Evolutionary conservation across 257 asterid species (phyloP).

Genomic region (Coffea canephora): DNA sequence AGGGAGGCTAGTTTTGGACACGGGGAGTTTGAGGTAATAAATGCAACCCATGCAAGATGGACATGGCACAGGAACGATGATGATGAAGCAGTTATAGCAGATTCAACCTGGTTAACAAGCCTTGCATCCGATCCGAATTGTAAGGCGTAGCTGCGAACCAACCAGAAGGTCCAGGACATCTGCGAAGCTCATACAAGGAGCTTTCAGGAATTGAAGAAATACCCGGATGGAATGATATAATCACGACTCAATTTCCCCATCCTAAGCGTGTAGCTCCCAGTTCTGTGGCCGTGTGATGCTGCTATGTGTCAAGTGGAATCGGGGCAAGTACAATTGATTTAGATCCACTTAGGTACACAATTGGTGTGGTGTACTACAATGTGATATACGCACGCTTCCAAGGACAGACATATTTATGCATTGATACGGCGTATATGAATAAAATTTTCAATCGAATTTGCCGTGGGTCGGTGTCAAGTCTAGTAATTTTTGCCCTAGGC

Average conservation of each 20-base stretch:
- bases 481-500: no score
- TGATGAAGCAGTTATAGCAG: slow-evolving; percentile 40
- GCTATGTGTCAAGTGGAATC: no score
- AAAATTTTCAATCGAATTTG: no score
- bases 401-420: no score
- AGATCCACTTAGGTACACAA: no score
- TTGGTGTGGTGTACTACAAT: no score
- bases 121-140: slow-evolving; percentile 40
- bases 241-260: not conserved
- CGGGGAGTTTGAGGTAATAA: slow-evolving; percentile 52
- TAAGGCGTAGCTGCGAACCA: not conserved
- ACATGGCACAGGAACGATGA: slow-evolving; percentile 74
- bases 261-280: not conserved
- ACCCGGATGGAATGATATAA: not conserved
- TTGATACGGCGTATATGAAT: no score
- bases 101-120: slow-evolving; percentile 47
- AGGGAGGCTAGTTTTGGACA: slow-evolving; percentile 94
- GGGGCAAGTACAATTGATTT: no score
- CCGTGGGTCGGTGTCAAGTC: no score
- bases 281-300: not conserved
- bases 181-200: not conserved
- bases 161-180: not conserved
- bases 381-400: no score
- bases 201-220: not conserved
- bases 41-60: slow-evolving; percentile 73